These are phyloP conservation scores for Dillenia turbinata DNA, from an alignment of 164 flowering plant species.

Conservation along the genomic window DNA sequence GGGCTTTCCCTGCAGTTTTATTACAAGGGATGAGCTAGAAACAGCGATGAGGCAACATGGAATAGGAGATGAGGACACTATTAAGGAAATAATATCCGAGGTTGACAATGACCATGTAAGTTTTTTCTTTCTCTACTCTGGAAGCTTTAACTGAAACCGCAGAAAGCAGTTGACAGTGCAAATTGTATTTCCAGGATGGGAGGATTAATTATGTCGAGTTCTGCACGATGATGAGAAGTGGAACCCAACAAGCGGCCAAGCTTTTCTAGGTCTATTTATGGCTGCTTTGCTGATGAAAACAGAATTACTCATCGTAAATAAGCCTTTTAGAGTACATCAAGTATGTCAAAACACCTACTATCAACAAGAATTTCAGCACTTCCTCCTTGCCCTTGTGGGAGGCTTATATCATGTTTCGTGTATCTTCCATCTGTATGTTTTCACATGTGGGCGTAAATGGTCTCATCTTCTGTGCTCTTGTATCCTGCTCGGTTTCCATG, in stretches of 20 bases:
- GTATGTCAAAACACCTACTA: no score
- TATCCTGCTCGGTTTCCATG: no score
- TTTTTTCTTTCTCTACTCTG: background rate
- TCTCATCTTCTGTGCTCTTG: no score
- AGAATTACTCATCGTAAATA: no score
- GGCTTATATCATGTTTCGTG: no score
- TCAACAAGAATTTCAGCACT: no score
- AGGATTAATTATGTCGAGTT: conserved; percentile 12
- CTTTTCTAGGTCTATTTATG: conserved; percentile 25
- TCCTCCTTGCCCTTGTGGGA: no score
- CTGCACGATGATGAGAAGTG: conserved; percentile 13
- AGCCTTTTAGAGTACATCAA: no score
- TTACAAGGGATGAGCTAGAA: conserved; percentile 19
- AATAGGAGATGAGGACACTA: conserved; percentile 23
- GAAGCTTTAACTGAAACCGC: no score
- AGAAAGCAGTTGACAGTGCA: no score
- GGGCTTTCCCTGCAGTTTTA: conserved; percentile 8
- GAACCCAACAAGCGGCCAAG: conserved; percentile 3
- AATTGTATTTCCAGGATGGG: conserved; percentile 2
- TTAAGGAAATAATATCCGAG: conserved; percentile 21
- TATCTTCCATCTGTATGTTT: no score
- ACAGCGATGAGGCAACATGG: conserved; percentile 19
- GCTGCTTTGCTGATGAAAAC: background rate
- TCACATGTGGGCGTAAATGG: no score
- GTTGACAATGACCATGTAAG: conserved; percentile 22